Base-by-base conservation (phyloP, 2,329 filamentous ascomycete species). In the Mycosphaerella arachidis region DNA sequence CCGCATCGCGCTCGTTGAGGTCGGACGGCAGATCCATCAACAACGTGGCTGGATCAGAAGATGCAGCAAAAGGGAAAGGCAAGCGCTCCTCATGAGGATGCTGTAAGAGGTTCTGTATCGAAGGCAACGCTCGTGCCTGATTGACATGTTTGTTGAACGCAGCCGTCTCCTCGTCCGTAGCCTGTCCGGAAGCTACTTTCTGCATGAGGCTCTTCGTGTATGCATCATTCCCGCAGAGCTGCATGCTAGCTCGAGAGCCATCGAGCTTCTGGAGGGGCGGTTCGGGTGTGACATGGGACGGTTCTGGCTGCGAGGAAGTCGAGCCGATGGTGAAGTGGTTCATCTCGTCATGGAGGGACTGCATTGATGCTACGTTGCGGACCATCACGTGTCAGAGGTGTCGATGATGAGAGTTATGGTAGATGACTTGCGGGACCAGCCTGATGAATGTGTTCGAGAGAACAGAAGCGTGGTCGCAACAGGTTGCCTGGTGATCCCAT, bases 351-450 rank as follows among this genome's bases (percentile, higher is more conserved):
- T 62, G 64, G 48, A 70, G 66, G 40, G 63, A 67, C 40, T 67
- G 66, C 60, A 69, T 67, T 16, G 69, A 72, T 33, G 60, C 55
- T 40, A 59, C 51, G 58, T 72, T 72, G 54, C 69, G 65, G 55
- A 71, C 69, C 70, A 72, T 72, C 13, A 18, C 53, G 33, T 20
- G 51, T 5, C 7, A 16, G 3, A 31, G 48, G 13, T 52, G 48
- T 20, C 18, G 46, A 63, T 29, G 30, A 13, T 16, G 7, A 24
- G 35, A 10, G 56, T 43, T 3, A 20, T 24, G 27, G 18, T 9
- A 56, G 4, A 27, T 5, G 24, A 24, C 24, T 24, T 24, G 24
- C 24, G 24, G 24, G 24, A 24, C 24, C 24, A 24, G 24, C 24
- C 2, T 24, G 24, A 24, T 24, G 24, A 24, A 24, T 35, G 12